These are phyloP conservation scores for Oryza australiensis DNA, from an alignment of 176 grass and related monocot species.

Conservation along the genomic window DNA sequence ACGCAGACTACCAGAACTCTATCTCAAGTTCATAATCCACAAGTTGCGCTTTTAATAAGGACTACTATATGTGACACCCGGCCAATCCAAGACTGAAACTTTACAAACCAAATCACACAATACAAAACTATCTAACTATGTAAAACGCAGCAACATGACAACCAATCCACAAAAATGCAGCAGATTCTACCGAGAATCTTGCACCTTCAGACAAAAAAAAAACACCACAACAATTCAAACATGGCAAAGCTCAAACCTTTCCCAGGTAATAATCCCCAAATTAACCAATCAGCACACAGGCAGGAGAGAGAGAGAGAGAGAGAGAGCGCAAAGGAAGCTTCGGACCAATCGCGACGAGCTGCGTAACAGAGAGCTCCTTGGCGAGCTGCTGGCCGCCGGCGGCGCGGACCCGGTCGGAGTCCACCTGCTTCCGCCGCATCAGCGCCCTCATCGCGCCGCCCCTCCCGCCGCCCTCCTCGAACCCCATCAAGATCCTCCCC, in stretches of 20 bases:
- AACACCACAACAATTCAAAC: background rate
- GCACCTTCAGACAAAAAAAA: constrained; percentile 6
- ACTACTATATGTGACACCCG: background rate
- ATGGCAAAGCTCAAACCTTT: background rate
- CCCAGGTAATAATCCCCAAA: constrained; percentile 9
- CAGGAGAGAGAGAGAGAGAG: background rate
- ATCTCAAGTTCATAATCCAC: background rate
- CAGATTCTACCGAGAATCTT: background rate
- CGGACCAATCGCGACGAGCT: constrained; percentile 80
- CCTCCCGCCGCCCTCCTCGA: constrained; percentile 6
- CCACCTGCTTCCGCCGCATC: constrained; percentile 92
- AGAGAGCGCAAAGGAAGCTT: background rate
- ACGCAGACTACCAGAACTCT: background rate
- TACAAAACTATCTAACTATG: background rate
- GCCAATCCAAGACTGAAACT: background rate
- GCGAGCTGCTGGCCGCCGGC: constrained; percentile 63
- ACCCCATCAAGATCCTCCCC: constrained; percentile 22
- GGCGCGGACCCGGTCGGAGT: constrained; percentile 64
- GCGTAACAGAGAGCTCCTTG: constrained; percentile 80
- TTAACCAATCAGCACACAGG: background rate
- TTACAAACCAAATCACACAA: background rate
- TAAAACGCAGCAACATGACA: background rate
- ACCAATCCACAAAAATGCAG: background rate
- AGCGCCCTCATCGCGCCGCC: constrained; percentile 45
- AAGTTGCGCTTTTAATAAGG: background rate